These are phyloP conservation scores for Eremothecium coryli DNA, from an alignment of 1,139 yeast genomes.

Conservation along the genomic window DNA sequence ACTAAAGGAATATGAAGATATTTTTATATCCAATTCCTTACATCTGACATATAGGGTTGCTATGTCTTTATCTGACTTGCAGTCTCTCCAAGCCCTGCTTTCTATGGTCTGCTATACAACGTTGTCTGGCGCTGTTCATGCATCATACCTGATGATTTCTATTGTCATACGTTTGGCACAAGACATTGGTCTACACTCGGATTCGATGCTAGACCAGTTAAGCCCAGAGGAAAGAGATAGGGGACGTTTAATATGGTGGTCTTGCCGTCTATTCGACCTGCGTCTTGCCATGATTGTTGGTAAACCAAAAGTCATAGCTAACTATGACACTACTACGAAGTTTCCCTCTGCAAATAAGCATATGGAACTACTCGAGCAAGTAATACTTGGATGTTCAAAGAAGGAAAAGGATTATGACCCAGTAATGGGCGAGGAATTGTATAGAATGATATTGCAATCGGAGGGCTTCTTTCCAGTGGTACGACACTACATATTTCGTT, in stretches of 20 bases:
- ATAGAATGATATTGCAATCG: conserved; percentile 5
- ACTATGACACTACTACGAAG: conserved; percentile 11
- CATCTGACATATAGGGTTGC: conserved; percentile 10
- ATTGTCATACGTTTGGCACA: conserved; percentile 13
- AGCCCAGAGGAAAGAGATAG: conserved; percentile 5
- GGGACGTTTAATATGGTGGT: conserved; percentile 12
- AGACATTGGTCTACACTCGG: conserved; percentile 14
- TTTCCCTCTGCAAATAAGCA: conserved; percentile 6
- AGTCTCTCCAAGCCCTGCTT: conserved; percentile 12
- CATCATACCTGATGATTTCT: conserved; percentile 11
- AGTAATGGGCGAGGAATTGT: conserved; percentile 6
- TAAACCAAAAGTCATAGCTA: conserved; percentile 12
- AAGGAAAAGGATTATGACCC: conserved; percentile 1
- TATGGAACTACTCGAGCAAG: conserved; percentile 6
- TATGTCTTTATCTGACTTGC: conserved; percentile 12
- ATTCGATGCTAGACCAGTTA: conserved; percentile 8
- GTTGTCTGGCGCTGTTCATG: conserved; percentile 10
- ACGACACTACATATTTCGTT: conserved; percentile 3
- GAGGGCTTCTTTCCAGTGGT: conserved; percentile 6
- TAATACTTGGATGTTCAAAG: conserved; percentile 4
- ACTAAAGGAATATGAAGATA: conserved; percentile 11
- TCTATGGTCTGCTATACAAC: conserved; percentile 8
- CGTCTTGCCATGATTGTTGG: conserved; percentile 8
- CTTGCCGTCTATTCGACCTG: conserved; percentile 12
- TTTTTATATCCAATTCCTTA: conserved; percentile 11